Percentiles rank a stretch among this genome's conserved stretches.
Conservation (phyloP, 257 asterid genomes). For the Voacanga thouarsii region DNA sequence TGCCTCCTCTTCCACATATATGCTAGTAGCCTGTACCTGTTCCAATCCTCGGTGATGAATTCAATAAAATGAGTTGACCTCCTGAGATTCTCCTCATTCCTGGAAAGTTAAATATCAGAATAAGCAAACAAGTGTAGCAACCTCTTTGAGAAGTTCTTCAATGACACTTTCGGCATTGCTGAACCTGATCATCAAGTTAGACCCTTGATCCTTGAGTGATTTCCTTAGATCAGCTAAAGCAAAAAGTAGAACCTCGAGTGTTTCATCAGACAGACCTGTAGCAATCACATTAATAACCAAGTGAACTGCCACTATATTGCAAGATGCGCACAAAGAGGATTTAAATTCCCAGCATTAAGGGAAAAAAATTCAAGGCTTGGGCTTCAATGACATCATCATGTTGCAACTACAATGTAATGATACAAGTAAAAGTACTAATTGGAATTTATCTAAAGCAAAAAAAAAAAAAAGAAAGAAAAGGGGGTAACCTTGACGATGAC, state of each 20-base stretch:
- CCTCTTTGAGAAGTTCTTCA: conserved; percentile 58
- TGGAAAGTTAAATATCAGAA: conserved; percentile 29
- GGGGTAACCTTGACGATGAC: too few relatives aligned
- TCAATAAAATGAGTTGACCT: conserved; percentile 34
- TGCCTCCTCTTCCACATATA: conserved; percentile 80
- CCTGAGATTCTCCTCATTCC: conserved; percentile 24
- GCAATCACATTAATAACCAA: not conserved
- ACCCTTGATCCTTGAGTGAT: conserved; percentile 63
- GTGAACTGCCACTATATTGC: not conserved
- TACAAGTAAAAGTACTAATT: not conserved
- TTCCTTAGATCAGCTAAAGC: conserved; percentile 74
- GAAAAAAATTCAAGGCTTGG: not conserved
- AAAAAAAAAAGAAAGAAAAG: not conserved
- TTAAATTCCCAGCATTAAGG: not conserved
- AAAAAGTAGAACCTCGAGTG: conserved; percentile 64
- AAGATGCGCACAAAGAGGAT: not conserved
- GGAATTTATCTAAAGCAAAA: not conserved
- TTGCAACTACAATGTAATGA: not conserved
- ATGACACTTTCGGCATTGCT: conserved; percentile 71
- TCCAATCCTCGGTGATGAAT: conserved; percentile 41
- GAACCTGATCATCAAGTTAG: conserved; percentile 79
- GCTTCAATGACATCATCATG: not conserved
- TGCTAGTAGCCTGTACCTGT: conserved; percentile 71
- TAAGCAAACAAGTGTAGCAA: conserved; percentile 35
- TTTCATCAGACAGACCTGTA: conserved; percentile 82